Base-by-base conservation (phyloP, 495 filamentous ascomycete genomes). In the Penicillium goetzii region DNA sequence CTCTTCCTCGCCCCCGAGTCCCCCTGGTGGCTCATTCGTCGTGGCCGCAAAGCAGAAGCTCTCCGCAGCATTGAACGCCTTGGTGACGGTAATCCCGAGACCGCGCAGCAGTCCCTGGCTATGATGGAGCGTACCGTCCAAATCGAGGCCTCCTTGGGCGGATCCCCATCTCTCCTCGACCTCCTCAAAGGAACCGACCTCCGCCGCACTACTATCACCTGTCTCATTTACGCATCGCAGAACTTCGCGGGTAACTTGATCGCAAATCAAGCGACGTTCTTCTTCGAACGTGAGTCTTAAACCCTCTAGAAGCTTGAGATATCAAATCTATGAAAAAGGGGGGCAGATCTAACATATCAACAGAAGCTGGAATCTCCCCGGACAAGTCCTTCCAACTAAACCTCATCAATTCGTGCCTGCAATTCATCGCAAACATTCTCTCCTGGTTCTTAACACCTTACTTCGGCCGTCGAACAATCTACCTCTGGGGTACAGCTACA, bases 41-140 rank as follows among this genome's bases (percentile, higher is more conserved):
- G 88, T 84, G 89, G 87, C 11, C 83, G 81, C 54, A 76, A 84
- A 57, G 85, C 84, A 4, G 81, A 88, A 23, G 90, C 90, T 5
- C 87, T 87, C 65, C 74, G 77, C 17, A 79, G 88, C 17, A 75
- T 92, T 49, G 76, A 84, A 53, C 86, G 90, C 25, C 80, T 92
- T 11, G 88, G 83, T 28, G 81, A 76, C 53, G 76, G 80, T 47
- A 77, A 75, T 4, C 64, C 80, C 25, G 86, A 90, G 52, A 76
- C 89, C 43, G 77, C 84, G 3, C 83, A 88, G 58, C 84, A 91
- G 71, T 86, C 85, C 0, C 75, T 91, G 25, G 84, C 88, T 58
- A 91, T 91, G 88, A 90, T 91, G 80, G 85, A 88, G 40, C 88
- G 89, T 61, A 90, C 88, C 10, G 85, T 86, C 28, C 82, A 86